These are phyloP conservation scores for Forsythia suspensa DNA, from an alignment of 257 asterid species.

Conservation along the genomic window DNA sequence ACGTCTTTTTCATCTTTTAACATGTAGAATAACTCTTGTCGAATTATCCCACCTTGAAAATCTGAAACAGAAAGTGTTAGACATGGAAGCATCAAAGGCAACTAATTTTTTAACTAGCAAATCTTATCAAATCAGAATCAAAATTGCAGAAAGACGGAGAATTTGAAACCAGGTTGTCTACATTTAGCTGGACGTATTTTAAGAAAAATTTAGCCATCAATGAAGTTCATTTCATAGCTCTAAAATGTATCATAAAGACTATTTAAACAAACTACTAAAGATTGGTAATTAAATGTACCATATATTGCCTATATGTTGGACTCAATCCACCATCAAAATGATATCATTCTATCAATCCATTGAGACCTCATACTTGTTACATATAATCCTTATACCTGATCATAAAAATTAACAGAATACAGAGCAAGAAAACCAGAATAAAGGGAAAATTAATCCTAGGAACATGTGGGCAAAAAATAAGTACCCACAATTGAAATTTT, in stretches of 20 bases:
- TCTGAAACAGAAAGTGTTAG: background rate
- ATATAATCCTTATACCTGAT: background rate
- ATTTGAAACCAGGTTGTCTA: background rate
- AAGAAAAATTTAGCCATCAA: background rate
- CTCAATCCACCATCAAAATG: background rate
- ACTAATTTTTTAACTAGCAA: background rate
- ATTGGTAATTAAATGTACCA: background rate
- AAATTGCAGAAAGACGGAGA: background rate
- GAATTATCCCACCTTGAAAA: conserved; percentile 63
- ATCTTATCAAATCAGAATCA: background rate
- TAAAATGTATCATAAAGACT: background rate
- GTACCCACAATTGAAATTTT: background rate
- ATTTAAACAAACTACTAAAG: background rate
- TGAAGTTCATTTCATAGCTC: background rate
- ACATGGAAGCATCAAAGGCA: background rate
- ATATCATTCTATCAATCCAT: background rate
- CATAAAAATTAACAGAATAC: no score
- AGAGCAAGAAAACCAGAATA: background rate
- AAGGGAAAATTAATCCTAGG: background rate
- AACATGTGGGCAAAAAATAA: background rate
- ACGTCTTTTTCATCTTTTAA: conserved; percentile 69
- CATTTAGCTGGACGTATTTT: background rate
- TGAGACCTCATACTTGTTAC: background rate
- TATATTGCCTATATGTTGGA: background rate
- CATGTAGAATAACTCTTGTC: conserved; percentile 64